phyloP scores from a whole-genome alignment of 2,329 filamentous ascomycete species.

The Phoma sp. region DNA sequence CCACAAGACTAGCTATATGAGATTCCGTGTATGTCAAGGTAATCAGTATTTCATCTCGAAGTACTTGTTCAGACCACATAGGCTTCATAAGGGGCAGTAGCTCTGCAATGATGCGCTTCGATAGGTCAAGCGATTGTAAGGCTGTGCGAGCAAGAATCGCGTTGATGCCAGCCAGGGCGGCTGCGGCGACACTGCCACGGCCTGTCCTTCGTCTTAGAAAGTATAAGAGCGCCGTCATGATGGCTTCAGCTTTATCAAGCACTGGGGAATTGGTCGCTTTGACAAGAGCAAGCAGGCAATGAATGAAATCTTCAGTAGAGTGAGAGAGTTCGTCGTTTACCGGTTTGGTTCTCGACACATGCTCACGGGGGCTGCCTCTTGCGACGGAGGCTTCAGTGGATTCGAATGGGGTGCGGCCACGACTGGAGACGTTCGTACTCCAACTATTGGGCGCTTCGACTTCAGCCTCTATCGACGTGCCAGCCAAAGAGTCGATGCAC shows the following conservation, averaged over 20 bases:
- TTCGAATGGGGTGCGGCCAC: conserved; percentile 42
- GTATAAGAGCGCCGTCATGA: conserved; percentile 65
- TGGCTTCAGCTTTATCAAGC: conserved; percentile 60
- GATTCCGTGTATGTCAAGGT: conserved; percentile 68
- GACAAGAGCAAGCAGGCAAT: conserved; percentile 71
- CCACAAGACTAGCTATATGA: conserved; percentile 48
- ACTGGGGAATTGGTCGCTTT: conserved; percentile 73
- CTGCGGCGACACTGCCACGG: conserved; percentile 71
- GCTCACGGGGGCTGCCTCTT: conserved; percentile 35
- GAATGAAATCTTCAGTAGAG: conserved; percentile 55
- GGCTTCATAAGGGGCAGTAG: conserved; percentile 75
- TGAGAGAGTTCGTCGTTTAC: conserved; percentile 32
- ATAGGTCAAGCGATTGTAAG: conserved; percentile 71
- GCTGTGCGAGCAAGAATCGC: conserved; percentile 69
- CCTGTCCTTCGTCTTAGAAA: conserved; percentile 70
- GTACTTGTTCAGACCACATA: conserved; percentile 71
- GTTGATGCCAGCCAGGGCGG: conserved; percentile 80
- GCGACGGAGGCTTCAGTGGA: conserved; percentile 33
- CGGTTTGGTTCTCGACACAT: conserved; percentile 25
- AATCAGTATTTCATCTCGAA: conserved; percentile 79
- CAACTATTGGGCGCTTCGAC: conserved; percentile 35
- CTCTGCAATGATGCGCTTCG: conserved; percentile 65
- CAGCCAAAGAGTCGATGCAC: conserved; percentile 68
- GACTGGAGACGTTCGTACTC: conserved; percentile 39
- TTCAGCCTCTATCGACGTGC: conserved; percentile 35